Conservation (phyloP, 352 stramenopile genomes). For the Phytophthora crassamura region DNA sequence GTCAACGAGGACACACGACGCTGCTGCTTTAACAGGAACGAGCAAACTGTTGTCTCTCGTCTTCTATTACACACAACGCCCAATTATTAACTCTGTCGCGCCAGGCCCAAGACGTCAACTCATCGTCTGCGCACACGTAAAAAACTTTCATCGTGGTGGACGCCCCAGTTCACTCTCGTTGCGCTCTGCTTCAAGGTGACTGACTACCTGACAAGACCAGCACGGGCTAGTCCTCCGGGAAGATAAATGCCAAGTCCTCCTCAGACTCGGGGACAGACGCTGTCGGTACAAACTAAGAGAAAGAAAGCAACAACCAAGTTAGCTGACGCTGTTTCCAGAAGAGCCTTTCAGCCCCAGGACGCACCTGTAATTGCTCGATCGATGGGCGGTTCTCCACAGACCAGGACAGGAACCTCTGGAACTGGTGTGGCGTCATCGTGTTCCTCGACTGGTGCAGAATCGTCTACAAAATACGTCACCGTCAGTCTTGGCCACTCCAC, state of each 20-base stretch:
- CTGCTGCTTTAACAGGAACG: background rate
- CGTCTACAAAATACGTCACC: conserved; percentile 39
- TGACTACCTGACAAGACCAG: conserved; percentile 15
- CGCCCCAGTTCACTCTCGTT: background rate
- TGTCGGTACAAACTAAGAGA: conserved; percentile 60
- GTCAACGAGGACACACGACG: too few relatives aligned
- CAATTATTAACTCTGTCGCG: conserved; percentile 1
- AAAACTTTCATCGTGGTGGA: background rate
- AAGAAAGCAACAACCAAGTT: conserved; percentile 5
- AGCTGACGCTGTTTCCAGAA: background rate
- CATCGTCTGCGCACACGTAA: background rate
- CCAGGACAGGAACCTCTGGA: conserved; percentile 86
- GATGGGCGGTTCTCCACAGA: conserved; percentile 74
- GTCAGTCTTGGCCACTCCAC: conserved; percentile 3
- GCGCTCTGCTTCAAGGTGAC: conserved; percentile 13
- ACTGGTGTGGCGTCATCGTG: conserved; percentile 83
- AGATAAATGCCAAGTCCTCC: conserved; percentile 73
- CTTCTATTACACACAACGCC: conserved; percentile 30
- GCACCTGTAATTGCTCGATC: conserved; percentile 77
- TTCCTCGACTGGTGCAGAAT: conserved; percentile 81
- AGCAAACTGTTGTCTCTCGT: conserved; percentile 23
- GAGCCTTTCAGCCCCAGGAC: background rate
- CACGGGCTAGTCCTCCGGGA: conserved; percentile 66
- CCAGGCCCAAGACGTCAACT: conserved; percentile 2
- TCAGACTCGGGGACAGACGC: conserved; percentile 45